Evolutionary conservation across 2,329 filamentous ascomycete species (phyloP).

Genomic region (Fusarium subglutinans): DNA sequence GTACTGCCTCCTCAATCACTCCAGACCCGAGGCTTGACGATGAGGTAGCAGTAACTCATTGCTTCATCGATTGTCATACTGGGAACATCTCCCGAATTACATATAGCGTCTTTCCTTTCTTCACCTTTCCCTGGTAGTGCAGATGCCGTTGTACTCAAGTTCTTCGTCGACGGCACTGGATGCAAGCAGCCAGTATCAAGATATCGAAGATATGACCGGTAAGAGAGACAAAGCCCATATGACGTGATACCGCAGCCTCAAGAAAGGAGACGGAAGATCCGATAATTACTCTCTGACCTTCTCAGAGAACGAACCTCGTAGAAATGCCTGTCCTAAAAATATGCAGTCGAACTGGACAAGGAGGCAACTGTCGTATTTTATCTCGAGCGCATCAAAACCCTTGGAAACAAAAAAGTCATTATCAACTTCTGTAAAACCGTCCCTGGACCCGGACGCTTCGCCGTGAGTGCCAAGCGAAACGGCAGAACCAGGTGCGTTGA

Average conservation of each 20-base stretch:
- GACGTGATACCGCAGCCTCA: not conserved
- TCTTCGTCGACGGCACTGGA: not conserved
- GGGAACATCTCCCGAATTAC: fast-evolving
- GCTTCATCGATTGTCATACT: not conserved
- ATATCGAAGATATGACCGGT: not conserved
- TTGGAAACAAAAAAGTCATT: no score
- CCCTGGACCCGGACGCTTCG: no score
- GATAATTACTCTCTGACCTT: not conserved
- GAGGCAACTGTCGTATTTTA: not conserved
- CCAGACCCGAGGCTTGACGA: not conserved
- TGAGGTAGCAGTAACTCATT: not conserved
- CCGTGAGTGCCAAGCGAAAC: not conserved
- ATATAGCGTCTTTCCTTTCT: not conserved
- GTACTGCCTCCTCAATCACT: not conserved
- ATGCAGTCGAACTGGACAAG: not conserved
- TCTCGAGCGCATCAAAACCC: no score
- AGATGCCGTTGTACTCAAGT: not conserved
- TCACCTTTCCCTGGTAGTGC: fast-evolving
- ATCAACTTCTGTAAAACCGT: not conserved
- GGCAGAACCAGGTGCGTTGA: not conserved
- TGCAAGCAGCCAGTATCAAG: not conserved
- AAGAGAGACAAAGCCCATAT: no score
- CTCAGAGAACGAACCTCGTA: not conserved
- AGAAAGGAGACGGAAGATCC: not conserved
- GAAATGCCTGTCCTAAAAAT: no score